A percentile compares a stretch with the other conserved stretches of the same genome.
Conservation (phyloP, 2,329 filamentous ascomycete species). For the Aspergillus hortae region DNA sequence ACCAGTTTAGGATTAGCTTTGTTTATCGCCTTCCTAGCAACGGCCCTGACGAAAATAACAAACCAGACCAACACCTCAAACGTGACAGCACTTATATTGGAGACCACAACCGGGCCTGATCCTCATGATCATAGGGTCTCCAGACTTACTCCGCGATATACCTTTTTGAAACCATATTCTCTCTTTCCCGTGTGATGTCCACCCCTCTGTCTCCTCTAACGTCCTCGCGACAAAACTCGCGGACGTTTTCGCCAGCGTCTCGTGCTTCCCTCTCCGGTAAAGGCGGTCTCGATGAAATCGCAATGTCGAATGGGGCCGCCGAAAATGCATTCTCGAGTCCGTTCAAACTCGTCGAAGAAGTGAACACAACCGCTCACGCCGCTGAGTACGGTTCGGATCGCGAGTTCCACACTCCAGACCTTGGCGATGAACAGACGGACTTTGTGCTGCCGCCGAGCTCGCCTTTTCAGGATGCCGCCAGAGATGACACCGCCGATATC, state of each 20-base stretch:
- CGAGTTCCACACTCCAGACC: constrained; percentile 15
- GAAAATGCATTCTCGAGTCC: constrained; percentile 26
- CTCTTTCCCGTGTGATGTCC: constrained; percentile 28
- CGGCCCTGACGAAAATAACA: constrained; percentile 17
- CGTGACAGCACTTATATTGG: background rate
- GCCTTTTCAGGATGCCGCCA: constrained; percentile 32
- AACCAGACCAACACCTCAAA: constrained; percentile 12
- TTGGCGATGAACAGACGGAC: constrained; percentile 20
- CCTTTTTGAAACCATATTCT: background rate
- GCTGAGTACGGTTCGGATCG: constrained; percentile 9
- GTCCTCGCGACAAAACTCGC: constrained; percentile 40
- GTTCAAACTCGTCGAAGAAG: constrained; percentile 19
- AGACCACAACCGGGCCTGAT: background rate
- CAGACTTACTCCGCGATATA: background rate
- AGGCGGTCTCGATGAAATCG: constrained; percentile 13
- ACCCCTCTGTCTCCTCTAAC: constrained; percentile 41
- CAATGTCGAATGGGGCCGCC: constrained; percentile 15
- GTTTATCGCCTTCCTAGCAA: constrained; percentile 29
- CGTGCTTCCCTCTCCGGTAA: constrained; percentile 13
- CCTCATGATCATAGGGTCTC: background rate
- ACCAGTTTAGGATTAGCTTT: constrained; percentile 24
- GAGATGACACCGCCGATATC: constrained; percentile 33
- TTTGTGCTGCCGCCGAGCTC: constrained; percentile 31
- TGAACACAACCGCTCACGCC: constrained; percentile 9
- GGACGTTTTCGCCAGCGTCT: constrained; percentile 28